These are phyloP conservation scores for Nitzschia putrida DNA, from an alignment of 108 stramenopile species.

Conservation along the genomic window DNA sequence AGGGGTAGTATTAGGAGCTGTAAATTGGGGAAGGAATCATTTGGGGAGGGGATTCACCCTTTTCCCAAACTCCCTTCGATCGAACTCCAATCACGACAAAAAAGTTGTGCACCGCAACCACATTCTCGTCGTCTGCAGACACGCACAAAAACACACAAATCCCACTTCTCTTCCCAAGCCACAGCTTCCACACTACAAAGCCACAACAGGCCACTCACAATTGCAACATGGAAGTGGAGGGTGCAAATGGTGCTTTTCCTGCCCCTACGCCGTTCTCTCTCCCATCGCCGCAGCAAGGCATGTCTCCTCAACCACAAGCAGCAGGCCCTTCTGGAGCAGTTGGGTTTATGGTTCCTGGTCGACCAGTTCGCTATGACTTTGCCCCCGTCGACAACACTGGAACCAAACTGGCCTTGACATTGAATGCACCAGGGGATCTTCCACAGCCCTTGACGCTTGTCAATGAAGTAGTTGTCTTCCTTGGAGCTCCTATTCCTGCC, in stretches of 20 bases:
- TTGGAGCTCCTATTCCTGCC: slow-evolving; percentile 39
- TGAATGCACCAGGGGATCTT: slow-evolving; percentile 56
- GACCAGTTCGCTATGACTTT: slow-evolving; percentile 76
- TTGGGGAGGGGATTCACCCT: too few relatives aligned
- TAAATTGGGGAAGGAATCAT: too few relatives aligned
- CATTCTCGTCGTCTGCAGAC: too few relatives aligned
- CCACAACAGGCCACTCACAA: too few relatives aligned
- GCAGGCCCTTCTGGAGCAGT: slow-evolving; percentile 26
- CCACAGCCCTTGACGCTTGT: slow-evolving; percentile 55
- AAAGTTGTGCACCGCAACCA: neutral
- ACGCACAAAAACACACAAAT: too few relatives aligned
- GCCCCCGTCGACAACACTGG: slow-evolving; percentile 57
- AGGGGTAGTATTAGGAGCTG: too few relatives aligned
- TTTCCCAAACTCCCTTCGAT: neutral
- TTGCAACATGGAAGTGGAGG: slow-evolving; percentile 16
- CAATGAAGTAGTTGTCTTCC: slow-evolving; percentile 74
- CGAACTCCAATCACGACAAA: neutral
- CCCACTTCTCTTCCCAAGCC: too few relatives aligned
- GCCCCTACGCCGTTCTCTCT: neutral
- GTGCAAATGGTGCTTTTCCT: neutral
- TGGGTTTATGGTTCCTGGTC: slow-evolving; percentile 69
- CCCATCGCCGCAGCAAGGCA: neutral
- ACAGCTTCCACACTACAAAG: too few relatives aligned
- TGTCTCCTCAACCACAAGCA: neutral
- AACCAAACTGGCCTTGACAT: slow-evolving; percentile 60